Conservation (phyloP, 2,329 filamentous ascomycete species). For the Penicillium carneum region DNA sequence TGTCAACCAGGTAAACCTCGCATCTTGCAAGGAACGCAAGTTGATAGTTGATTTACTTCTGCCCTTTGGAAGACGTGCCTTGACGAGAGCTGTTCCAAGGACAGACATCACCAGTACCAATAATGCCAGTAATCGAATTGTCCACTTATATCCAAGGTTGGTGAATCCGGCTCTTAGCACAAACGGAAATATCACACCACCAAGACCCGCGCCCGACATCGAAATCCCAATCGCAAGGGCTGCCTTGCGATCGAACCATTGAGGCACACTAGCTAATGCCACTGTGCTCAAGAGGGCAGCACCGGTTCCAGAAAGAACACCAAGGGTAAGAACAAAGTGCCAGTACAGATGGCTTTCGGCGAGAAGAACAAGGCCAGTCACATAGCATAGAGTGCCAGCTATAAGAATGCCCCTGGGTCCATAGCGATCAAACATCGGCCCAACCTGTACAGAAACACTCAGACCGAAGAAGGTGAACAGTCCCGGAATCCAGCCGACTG, state of each 20-base stretch:
- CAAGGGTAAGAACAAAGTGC: constrained; percentile 57
- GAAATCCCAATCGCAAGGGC: constrained; percentile 52
- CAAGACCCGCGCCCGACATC: constrained; percentile 50
- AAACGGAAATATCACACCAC: constrained; percentile 50
- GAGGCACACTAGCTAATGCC: constrained; percentile 49
- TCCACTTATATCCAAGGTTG: constrained; percentile 50
- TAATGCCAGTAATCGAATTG: constrained; percentile 49
- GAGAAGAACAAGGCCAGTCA: constrained; percentile 55
- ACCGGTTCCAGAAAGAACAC: constrained; percentile 48
- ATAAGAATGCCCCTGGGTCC: constrained; percentile 55
- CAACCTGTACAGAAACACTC: constrained; percentile 57
- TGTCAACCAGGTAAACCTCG: constrained; percentile 55
- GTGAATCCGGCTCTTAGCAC: constrained; percentile 46
- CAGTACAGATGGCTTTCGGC: constrained; percentile 58
- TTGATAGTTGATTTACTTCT: constrained; percentile 50
- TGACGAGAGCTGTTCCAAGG: constrained; percentile 47
- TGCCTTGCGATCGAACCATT: constrained; percentile 52
- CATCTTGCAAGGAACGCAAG: constrained; percentile 54
- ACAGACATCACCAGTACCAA: constrained; percentile 44
- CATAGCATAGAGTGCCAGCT: constrained; percentile 49
- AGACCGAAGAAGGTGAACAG: constrained; percentile 58
- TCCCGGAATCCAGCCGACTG: constrained; percentile 61
- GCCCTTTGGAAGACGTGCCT: constrained; percentile 46
- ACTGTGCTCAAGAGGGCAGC: constrained; percentile 50
- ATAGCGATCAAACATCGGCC: constrained; percentile 60